Conservation (phyloP, 1,284 basidiomycete genomes). For the Cerioporus squamosus region DNA sequence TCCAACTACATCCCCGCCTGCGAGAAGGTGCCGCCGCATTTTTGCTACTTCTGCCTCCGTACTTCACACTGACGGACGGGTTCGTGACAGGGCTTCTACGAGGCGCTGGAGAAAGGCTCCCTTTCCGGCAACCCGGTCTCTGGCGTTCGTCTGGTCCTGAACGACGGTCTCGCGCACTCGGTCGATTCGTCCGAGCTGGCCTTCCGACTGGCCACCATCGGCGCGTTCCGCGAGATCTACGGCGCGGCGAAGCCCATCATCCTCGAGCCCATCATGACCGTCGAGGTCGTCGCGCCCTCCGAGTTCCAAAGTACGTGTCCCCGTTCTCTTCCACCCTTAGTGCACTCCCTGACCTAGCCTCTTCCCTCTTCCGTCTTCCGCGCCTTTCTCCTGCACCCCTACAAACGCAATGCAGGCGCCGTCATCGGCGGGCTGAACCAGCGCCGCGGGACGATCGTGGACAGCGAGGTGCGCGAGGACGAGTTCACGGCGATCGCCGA, state of each 20-base stretch:
- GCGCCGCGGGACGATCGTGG: slow-evolving; percentile 92
- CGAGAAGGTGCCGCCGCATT: slow-evolving; percentile 72
- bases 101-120: slow-evolving; percentile 91
- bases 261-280: slow-evolving; percentile 97
- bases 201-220: slow-evolving; percentile 89
- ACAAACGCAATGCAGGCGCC: slow-evolving; percentile 52
- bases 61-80: neutral
- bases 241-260: slow-evolving; percentile 80
- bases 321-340: neutral
- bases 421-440: slow-evolving; percentile 97
- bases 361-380: too few relatives aligned
- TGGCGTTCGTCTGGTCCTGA: slow-evolving; percentile 87
- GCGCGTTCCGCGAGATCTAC: slow-evolving; percentile 94
- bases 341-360: too few relatives aligned
- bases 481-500: slow-evolving; percentile 95
- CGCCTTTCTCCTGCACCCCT: too few relatives aligned
- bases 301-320: slow-evolving; percentile 92
- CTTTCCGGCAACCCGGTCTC: slow-evolving; percentile 90
- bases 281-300: slow-evolving; percentile 94
- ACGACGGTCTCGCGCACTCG: slow-evolving; percentile 93
- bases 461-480: slow-evolving; percentile 96
- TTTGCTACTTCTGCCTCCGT: neutral
- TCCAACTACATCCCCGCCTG: slow-evolving; percentile 93
- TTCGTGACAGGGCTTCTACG: slow-evolving; percentile 84
- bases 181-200: slow-evolving; percentile 98